These are phyloP conservation scores for Penicillium sp. DNA, from an alignment of 2,329 filamentous ascomycete species.

Conservation along the genomic window DNA sequence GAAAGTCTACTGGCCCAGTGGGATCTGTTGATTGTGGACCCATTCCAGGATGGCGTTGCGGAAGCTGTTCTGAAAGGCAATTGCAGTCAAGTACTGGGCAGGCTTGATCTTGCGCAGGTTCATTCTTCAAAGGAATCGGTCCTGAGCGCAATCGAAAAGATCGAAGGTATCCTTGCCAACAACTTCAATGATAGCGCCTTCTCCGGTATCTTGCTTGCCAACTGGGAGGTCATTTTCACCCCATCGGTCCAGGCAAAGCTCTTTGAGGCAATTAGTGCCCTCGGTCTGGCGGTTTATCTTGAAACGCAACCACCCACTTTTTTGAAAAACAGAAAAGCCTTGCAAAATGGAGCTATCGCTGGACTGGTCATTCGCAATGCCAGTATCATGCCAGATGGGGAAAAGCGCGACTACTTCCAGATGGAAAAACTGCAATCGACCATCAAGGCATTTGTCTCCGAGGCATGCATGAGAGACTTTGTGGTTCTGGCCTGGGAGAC, in stretches of 20 bases:
- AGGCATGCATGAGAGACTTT: conserved; percentile 53
- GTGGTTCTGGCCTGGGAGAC: conserved; percentile 55
- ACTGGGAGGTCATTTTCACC: conserved; percentile 47
- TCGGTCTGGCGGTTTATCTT: conserved; percentile 52
- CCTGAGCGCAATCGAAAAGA: conserved; percentile 36
- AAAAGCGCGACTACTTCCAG: conserved; percentile 54
- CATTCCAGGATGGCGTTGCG: conserved; percentile 44
- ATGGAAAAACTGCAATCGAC: conserved; percentile 50
- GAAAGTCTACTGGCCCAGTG: conserved; percentile 47
- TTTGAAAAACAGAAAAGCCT: conserved; percentile 42
- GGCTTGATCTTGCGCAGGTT: conserved; percentile 39
- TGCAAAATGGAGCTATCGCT: conserved; percentile 44
- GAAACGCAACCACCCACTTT: conserved; percentile 51
- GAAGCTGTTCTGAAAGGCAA: conserved; percentile 39
- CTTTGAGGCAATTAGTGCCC: conserved; percentile 39
- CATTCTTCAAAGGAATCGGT: conserved; percentile 31
- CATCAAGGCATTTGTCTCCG: conserved; percentile 54
- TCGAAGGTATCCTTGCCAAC: conserved; percentile 37
- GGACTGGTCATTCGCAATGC: conserved; percentile 52
- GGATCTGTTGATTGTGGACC: conserved; percentile 55
- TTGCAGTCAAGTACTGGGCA: conserved; percentile 38
- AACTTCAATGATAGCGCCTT: conserved; percentile 41
- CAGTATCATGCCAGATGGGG: conserved; percentile 49
- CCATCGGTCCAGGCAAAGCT: conserved; percentile 39
- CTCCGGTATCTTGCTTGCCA: conserved; percentile 51